Evolutionary conservation across 306 rosid species (phyloP).

Genomic region (Vigna reflexopilosa): DNA sequence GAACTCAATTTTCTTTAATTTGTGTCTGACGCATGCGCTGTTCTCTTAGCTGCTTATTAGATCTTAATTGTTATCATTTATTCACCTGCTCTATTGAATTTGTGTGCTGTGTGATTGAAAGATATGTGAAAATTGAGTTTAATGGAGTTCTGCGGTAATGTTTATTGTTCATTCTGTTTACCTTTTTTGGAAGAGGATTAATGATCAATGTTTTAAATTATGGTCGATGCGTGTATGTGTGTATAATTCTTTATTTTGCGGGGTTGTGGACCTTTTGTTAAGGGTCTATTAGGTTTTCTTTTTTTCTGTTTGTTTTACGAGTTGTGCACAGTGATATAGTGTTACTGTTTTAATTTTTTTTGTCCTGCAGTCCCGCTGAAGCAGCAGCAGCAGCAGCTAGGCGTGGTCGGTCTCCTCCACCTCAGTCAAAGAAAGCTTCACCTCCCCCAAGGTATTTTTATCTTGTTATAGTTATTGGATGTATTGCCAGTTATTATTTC

Average conservation of each 20-base stretch:
- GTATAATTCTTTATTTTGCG: neutral
- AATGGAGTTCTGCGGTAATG: neutral
- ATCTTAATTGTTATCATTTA: neutral
- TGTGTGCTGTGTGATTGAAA: neutral
- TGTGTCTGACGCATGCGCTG: neutral
- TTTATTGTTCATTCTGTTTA: neutral
- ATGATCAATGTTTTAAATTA: neutral
- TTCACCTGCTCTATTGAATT: neutral
- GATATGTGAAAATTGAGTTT: neutral
- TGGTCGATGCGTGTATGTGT: neutral
- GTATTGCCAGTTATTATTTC: neutral
- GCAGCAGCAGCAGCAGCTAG: constrained; percentile 38
- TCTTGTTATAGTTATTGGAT: neutral
- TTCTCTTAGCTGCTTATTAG: neutral
- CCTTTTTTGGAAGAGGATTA: constrained; percentile 10
- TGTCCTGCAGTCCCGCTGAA: constrained; percentile 61
- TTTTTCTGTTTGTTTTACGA: constrained; percentile 3
- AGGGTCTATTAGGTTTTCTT: neutral
- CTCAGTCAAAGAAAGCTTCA: constrained; percentile 68
- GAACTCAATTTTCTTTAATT: neutral
- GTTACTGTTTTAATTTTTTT: neutral
- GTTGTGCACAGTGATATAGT: neutral
- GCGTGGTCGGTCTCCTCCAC: constrained; percentile 81
- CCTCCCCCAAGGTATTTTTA: constrained; percentile 75
- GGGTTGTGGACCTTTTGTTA: neutral